Evolutionary conservation across 1,139 yeast species (phyloP).

Genomic region (Insectozyma bohioensis): DNA sequence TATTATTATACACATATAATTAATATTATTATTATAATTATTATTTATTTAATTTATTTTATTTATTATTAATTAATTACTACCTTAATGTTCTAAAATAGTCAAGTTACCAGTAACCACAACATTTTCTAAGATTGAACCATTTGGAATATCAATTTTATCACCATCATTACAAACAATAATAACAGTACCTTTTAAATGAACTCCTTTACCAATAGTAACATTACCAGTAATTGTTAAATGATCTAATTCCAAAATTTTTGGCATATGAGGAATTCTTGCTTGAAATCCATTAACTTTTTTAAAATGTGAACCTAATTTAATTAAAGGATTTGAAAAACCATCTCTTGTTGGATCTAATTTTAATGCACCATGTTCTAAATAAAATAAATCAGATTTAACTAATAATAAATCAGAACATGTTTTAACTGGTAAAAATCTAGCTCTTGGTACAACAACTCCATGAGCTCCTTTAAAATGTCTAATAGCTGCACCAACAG

Average conservation of each 20-base stretch:
- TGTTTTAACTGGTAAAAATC: conserved; percentile 97
- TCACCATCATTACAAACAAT: conserved; percentile 97
- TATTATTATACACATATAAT: too few species aligned
- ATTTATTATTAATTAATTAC: neutral
- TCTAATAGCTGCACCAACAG: conserved; percentile 98
- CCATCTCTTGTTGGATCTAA: conserved; percentile 88
- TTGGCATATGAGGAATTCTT: conserved; percentile 94
- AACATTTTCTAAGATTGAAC: conserved; percentile 89
- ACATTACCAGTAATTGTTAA: conserved; percentile 98
- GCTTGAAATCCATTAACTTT: conserved; percentile 89
- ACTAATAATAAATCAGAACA: conserved; percentile 92
- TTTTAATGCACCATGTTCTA: conserved; percentile 89
- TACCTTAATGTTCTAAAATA: conserved; percentile 81
- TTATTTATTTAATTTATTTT: conserved; percentile 1
- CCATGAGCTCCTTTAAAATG: conserved; percentile 96
- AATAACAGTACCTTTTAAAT: conserved; percentile 94
- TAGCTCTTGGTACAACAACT: conserved; percentile 95
- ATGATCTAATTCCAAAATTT: conserved; percentile 92
- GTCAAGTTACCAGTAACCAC: conserved; percentile 97
- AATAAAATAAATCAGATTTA: conserved; percentile 89
- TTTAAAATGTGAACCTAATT: conserved; percentile 94
- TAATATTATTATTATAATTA: neutral
- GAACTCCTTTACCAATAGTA: conserved; percentile 82
- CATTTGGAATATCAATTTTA: conserved; percentile 95
- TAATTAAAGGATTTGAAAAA: conserved; percentile 84